Conservation (phyloP, 2,329 filamentous ascomycete species). For the Hypoxylon sp. region DNA sequence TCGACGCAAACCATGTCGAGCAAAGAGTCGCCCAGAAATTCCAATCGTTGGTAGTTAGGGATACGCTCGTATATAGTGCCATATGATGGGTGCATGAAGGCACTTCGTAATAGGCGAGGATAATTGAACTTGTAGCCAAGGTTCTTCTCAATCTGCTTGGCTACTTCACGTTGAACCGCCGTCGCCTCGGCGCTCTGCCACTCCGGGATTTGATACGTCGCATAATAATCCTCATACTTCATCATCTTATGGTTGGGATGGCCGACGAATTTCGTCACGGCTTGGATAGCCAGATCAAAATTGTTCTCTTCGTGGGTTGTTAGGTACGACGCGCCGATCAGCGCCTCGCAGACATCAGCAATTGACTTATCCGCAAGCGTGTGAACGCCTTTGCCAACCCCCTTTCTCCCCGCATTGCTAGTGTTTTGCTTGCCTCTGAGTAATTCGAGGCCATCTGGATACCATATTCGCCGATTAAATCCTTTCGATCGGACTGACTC, state of each 20-base stretch:
- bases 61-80: slow-evolving; percentile 78
- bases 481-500: slow-evolving; percentile 83
- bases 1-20: slow-evolving; percentile 70
- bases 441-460: slow-evolving; percentile 80
- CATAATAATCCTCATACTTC: slow-evolving; percentile 76
- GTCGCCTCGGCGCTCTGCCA: slow-evolving; percentile 73
- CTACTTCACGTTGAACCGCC: slow-evolving; percentile 74
- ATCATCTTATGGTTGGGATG: slow-evolving; percentile 74
- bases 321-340: slow-evolving; percentile 86
- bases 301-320: slow-evolving; percentile 52
- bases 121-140: slow-evolving; percentile 73
- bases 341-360: slow-evolving; percentile 91
- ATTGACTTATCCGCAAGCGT: slow-evolving; percentile 85
- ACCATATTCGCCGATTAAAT: slow-evolving; percentile 88
- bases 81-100: slow-evolving; percentile 88
- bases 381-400: slow-evolving; percentile 62
- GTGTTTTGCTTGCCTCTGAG: slow-evolving; percentile 74
- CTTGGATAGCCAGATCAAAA: slow-evolving; percentile 67
- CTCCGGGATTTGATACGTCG: slow-evolving; percentile 70
- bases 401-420: slow-evolving; percentile 69
- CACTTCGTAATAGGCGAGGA: slow-evolving; percentile 80
- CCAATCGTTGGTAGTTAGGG: slow-evolving; percentile 88
- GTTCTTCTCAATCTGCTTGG: slow-evolving; percentile 66
- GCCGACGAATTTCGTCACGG: slow-evolving; percentile 75
- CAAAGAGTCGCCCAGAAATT: slow-evolving; percentile 90